A percentile compares a stretch with the other conserved stretches of the same genome.
These are phyloP conservation scores for Fusarium sp. DNA, from an alignment of 2,329 filamentous ascomycete genomes.

Conservation along the genomic window DNA sequence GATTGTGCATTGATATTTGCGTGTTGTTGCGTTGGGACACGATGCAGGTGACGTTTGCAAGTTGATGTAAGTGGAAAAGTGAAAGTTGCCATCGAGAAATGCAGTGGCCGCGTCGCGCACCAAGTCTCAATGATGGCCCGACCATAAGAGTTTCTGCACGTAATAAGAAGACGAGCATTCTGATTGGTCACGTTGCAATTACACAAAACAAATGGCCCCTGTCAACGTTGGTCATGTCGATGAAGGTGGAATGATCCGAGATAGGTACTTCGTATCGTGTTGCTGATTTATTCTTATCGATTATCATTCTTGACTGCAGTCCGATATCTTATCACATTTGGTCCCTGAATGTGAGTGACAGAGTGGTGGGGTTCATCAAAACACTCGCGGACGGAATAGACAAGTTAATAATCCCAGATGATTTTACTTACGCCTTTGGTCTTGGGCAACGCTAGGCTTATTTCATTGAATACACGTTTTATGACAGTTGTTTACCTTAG, in stretches of 20 bases:
- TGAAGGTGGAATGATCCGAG: not conserved
- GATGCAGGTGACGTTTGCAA: not conserved
- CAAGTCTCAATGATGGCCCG: constrained; percentile 22
- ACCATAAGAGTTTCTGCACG: constrained; percentile 26
- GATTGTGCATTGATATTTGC: not conserved
- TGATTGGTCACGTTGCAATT: constrained; percentile 23
- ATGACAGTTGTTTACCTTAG: too few relatives aligned
- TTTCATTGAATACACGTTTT: too few relatives aligned
- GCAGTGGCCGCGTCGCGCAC: constrained; percentile 31
- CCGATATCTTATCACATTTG: too few relatives aligned
- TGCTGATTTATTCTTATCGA: too few relatives aligned
- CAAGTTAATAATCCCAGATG: too few relatives aligned
- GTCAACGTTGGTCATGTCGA: not conserved
- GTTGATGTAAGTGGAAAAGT: constrained; percentile 16
- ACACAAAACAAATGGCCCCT: constrained; percentile 17
- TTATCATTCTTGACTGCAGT: too few relatives aligned
- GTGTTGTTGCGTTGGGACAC: not conserved
- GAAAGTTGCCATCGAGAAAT: constrained; percentile 23
- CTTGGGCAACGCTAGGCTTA: too few relatives aligned
- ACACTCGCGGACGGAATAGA: too few relatives aligned
- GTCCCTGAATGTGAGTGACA: too few relatives aligned
- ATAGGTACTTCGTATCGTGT: not conserved
- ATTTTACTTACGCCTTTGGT: too few relatives aligned
- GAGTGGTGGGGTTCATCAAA: too few relatives aligned
- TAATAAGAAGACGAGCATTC: constrained; percentile 5